phyloP scores from a whole-genome alignment of 2,329 filamentous ascomycete species.

The Alternaria sp. region DNA sequence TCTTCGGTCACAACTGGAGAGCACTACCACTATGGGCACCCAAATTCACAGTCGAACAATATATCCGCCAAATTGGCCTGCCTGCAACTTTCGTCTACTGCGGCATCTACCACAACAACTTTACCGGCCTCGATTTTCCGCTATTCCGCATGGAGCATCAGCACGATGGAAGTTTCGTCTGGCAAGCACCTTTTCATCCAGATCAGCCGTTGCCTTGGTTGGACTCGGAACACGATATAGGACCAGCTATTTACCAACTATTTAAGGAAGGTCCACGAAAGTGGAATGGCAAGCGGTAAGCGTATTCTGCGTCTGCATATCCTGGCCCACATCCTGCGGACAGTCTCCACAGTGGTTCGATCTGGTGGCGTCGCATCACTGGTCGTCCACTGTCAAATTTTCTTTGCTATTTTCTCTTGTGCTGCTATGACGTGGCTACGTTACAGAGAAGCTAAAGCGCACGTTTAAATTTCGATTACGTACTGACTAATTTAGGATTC shows the following conservation, averaged over 20 bases:
- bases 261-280: slow-evolving; percentile 91
- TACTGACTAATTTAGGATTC: slow-evolving; percentile 67
- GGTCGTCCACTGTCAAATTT: slow-evolving; percentile 20
- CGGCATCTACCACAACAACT: slow-evolving; percentile 99
- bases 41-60: slow-evolving; percentile 92
- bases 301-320: slow-evolving; percentile 33
- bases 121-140: slow-evolving; percentile 89
- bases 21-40: slow-evolving; percentile 88
- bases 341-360: slow-evolving; percentile 37
- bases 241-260: slow-evolving; percentile 88
- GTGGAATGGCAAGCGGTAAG: slow-evolving; percentile 78
- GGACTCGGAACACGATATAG: slow-evolving; percentile 95
- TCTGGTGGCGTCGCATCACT: slow-evolving; percentile 29
- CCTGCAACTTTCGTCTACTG: slow-evolving; percentile 94
- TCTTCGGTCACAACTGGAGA: slow-evolving; percentile 79
- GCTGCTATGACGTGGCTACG: slow-evolving; percentile 21
- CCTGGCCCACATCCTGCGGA: slow-evolving; percentile 29
- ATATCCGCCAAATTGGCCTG: slow-evolving; percentile 81
- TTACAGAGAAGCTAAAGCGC: slow-evolving; percentile 18
- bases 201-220: slow-evolving; percentile 91
- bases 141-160: slow-evolving; percentile 95
- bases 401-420: slow-evolving; percentile 20
- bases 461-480: slow-evolving; percentile 28
- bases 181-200: slow-evolving; percentile 93
- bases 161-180: slow-evolving; percentile 83